A percentile compares a stretch with the other conserved stretches of the same genome.
phyloP scores from a whole-genome alignment of 208 protist genomes.

The Wallacemonas sp. region DNA sequence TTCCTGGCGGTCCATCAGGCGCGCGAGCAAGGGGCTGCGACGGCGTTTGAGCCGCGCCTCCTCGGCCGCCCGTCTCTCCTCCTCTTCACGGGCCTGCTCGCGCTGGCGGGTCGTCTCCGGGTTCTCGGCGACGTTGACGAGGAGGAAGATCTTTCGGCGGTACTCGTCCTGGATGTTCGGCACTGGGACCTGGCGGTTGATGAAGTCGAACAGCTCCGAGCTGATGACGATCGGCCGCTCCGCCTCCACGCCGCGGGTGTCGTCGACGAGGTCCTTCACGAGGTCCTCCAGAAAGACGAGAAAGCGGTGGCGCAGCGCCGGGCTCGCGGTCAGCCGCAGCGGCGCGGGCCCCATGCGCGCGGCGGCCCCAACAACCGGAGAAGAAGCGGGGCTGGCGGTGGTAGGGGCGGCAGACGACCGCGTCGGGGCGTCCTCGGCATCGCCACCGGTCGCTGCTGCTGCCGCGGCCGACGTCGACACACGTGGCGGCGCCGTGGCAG shows the following conservation, averaged over 20 bases:
- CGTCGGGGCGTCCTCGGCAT: no score
- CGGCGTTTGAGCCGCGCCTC: conserved; percentile 1
- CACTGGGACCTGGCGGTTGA: conserved; percentile 74
- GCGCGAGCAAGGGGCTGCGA: neutral
- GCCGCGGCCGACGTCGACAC: neutral
- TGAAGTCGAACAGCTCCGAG: conserved; percentile 73
- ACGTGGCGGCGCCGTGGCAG: no score
- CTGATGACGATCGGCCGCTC: conserved; percentile 70
- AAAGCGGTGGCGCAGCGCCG: conserved; percentile 73
- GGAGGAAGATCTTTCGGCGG: conserved; percentile 87
- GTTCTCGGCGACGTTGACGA: conserved; percentile 85
- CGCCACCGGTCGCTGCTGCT: conserved; percentile 29
- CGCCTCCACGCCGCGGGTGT: conserved; percentile 31
- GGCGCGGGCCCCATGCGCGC: neutral
- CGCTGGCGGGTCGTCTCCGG: conserved; percentile 44
- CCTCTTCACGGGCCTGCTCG: conserved; percentile 1
- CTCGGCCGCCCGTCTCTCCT: neutral
- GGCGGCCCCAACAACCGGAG: neutral
- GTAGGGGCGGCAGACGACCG: no score
- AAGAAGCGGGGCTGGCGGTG: no score
- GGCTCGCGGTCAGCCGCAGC: conserved; percentile 34
- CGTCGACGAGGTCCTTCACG: conserved; percentile 71
- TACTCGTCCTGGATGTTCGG: conserved; percentile 93
- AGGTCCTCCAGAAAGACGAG: conserved; percentile 78
- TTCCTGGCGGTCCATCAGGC: neutral